Conservation (phyloP, 2,329 filamentous ascomycete species). For the Hypoxylon sp. region DNA sequence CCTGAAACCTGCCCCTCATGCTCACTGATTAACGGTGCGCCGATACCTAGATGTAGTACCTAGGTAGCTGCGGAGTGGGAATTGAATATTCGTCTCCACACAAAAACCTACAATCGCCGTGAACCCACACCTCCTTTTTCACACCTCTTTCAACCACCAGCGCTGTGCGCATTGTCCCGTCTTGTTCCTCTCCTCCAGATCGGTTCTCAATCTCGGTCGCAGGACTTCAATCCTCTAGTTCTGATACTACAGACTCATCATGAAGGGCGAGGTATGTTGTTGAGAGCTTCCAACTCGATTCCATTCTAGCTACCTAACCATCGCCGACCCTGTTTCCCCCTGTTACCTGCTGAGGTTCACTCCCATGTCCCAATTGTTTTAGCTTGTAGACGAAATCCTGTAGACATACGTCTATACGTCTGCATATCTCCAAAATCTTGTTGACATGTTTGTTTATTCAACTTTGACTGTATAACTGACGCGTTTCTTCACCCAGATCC, state of each 20-base stretch:
- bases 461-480: slow-evolving; percentile 37
- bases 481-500: slow-evolving; percentile 61
- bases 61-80: slow-evolving; percentile 15
- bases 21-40: slow-evolving; percentile 22
- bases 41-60: slow-evolving; percentile 1
- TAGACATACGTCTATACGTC: slow-evolving; percentile 17
- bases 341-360: slow-evolving; percentile 23
- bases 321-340: slow-evolving; percentile 2
- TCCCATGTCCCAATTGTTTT: slow-evolving; percentile 17
- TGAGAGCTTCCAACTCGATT: slow-evolving; percentile 15
- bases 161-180: slow-evolving; percentile 49
- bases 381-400: not conserved
- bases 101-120: slow-evolving; percentile 42
- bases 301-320: slow-evolving; percentile 10
- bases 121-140: slow-evolving; percentile 53
- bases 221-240: slow-evolving; percentile 33
- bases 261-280: slow-evolving; percentile 71
- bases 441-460: slow-evolving; percentile 2
- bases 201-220: slow-evolving; percentile 38
- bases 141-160: slow-evolving; percentile 40
- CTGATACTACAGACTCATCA: slow-evolving; percentile 55
- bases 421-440: not conserved
- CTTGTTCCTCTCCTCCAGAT: slow-evolving; percentile 37
- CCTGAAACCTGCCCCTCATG: slow-evolving; percentile 46
- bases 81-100: slow-evolving; percentile 41